Evolutionary conservation across 306 rosid genomes (phyloP).

Genomic region (Ceratonia siliqua): DNA sequence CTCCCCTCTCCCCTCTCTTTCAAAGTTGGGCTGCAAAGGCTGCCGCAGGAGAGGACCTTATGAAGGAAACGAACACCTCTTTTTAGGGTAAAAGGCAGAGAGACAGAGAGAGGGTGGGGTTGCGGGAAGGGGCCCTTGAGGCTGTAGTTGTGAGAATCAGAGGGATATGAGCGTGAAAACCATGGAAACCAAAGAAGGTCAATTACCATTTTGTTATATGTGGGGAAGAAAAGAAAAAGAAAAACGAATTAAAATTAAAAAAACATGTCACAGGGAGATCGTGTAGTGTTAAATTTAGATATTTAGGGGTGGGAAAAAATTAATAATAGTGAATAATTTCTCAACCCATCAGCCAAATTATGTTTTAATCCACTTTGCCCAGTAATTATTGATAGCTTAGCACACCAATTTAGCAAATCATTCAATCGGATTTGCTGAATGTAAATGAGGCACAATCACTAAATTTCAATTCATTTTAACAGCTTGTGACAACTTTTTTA

Average conservation of each 20-base stretch:
- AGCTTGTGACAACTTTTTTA: too few species aligned
- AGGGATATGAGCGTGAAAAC: constrained; percentile 42
- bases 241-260: neutral
- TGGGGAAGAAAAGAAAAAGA: neutral
- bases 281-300: too few species aligned
- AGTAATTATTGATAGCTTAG: neutral
- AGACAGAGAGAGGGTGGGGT: constrained; percentile 32
- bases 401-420: neutral
- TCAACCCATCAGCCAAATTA: too few species aligned
- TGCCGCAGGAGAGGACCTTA: constrained; percentile 53
- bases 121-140: constrained; percentile 24
- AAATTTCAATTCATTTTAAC: neutral
- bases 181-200: constrained; percentile 35
- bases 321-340: too few species aligned
- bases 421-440: neutral
- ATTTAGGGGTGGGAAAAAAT: too few species aligned
- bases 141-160: constrained; percentile 27
- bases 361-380: too few species aligned
- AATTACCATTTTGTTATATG: constrained; percentile 40
- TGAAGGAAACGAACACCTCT: constrained; percentile 53
- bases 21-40: constrained; percentile 50
- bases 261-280: neutral
- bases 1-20: constrained; percentile 23
- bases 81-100: constrained; percentile 51
- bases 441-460: neutral